Evolutionary conservation across 805 yeast species (phyloP), one percentile per base, ranked within the genome.

Genomic region (Blastobotrys muscicola): DNA sequence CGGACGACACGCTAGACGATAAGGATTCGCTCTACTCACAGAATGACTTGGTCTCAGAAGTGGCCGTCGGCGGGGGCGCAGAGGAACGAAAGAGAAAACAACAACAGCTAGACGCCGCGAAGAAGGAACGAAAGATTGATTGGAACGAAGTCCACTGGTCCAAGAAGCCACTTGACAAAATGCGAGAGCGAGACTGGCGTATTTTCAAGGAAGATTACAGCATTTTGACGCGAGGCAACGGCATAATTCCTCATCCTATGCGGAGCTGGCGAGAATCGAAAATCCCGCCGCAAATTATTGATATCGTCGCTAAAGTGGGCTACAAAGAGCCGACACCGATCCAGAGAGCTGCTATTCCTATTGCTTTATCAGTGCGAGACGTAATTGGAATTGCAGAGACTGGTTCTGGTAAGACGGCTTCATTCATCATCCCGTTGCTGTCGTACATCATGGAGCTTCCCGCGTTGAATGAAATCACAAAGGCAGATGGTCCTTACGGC

Each of bases 341-440:
- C 46, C 98, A 90, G 59, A 66, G 96, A 49, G 92, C 94, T 0
- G 73, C 96, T 0, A 76, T 90, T 3, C 96, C 97, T 0, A 65
- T 80, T 20, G 80, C 82, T 0, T 53, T 80, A 15, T 58, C 66
- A 0, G 66, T 71, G 2, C 62, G 76, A 16, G 96, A 90, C 59
- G 68, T 85, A 2, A 70, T 89, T 14, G 97, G 95, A 10, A 74
- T 89, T n/a, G 97, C 97, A 0, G 87, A 87, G 52, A 90, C 98
- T 0, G 98, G 98, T 9, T 84, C 95, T 1, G 98, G 98, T 54
- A 90, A 92, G 58, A 90, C 98, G 0, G 67, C 89, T 9, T 82
- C 94, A 2, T 90, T 80, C 61, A 59, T 84, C 8, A 61, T 90
- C 2, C 97, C 98, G 0, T 62, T 85, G 41, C 56, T 84, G 8